These are phyloP conservation scores for Trichosanthes cucumerina DNA, from an alignment of 306 rosid species.

Conservation along the genomic window DNA sequence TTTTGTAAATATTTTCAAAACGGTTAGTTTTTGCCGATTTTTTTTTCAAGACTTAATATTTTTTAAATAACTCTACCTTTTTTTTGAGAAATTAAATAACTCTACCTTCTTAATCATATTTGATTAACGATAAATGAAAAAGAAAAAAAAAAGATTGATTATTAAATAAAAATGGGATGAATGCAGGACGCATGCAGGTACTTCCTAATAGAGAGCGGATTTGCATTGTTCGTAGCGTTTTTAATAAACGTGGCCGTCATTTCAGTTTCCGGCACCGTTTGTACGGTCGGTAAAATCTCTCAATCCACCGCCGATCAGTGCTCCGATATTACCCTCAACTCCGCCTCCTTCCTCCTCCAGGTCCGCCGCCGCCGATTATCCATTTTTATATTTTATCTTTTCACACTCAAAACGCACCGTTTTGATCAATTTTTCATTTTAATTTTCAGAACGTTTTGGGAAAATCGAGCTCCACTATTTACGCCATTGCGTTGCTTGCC, in stretches of 20 bases:
- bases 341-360: constrained; percentile 86
- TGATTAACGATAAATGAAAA: neutral
- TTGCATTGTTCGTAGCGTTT: constrained; percentile 68
- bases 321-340: constrained; percentile 46
- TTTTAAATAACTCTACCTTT: no score
- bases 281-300: constrained; percentile 33
- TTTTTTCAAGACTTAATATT: no score
- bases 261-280: constrained; percentile 63
- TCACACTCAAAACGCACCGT: neutral
- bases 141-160: neutral
- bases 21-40: no score
- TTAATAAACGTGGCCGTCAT: constrained; percentile 63
- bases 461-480: constrained; percentile 53
- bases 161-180: neutral
- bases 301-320: constrained; percentile 18
- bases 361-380: constrained; percentile 17
- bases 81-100: no score
- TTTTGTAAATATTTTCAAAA: no score
- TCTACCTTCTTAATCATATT: no score
- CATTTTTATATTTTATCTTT: neutral
- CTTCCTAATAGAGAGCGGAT: constrained; percentile 66
- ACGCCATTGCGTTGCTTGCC: constrained; percentile 80
- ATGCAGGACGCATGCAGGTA: constrained; percentile 70
- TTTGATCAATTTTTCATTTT: neutral
- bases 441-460: constrained; percentile 66